phyloP scores from a whole-genome alignment of 164 flowering plant species.

The Vitis rupestris region DNA sequence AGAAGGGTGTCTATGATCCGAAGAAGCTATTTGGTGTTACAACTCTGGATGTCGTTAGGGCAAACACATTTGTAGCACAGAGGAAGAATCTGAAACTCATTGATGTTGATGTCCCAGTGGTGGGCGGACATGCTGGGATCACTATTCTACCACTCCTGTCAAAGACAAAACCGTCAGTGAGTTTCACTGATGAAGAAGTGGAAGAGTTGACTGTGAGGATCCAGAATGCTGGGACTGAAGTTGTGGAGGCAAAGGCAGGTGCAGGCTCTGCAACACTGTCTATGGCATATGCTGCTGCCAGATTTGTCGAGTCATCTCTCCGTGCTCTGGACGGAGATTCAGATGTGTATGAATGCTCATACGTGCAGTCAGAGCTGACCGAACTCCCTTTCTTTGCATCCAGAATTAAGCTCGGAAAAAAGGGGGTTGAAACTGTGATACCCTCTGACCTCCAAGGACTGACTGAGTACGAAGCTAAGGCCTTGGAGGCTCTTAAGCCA shows the following conservation, averaged over 20 bases:
- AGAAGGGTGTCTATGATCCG: conserved; percentile 68
- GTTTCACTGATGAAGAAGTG: conserved; percentile 54
- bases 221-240: conserved; percentile 75
- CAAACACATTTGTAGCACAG: conserved; percentile 69
- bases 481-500: conserved; percentile 67
- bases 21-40: conserved; percentile 71
- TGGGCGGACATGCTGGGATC: conserved; percentile 69
- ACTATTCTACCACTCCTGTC: conserved; percentile 64
- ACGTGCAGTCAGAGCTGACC: conserved; percentile 54
- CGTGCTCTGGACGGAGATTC: conserved; percentile 71
- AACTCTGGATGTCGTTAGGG: conserved; percentile 76
- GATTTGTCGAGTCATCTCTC: conserved; percentile 76
- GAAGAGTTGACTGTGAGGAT: conserved; percentile 59
- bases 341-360: conserved; percentile 71
- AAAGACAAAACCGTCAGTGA: conserved; percentile 61
- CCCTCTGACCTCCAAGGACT: conserved; percentile 57
- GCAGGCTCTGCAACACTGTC: conserved; percentile 76
- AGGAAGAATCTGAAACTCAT: conserved; percentile 62
- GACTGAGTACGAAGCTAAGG: conserved; percentile 59
- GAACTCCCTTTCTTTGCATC: conserved; percentile 80
- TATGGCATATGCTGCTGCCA: conserved; percentile 81
- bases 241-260: conserved; percentile 79
- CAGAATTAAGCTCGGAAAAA: conserved; percentile 55
- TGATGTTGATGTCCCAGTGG: conserved; percentile 72
- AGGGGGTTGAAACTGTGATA: conserved; percentile 63